Percentiles rank a stretch among this genome's conserved stretches.
phyloP scores from a whole-genome alignment of 176 grass and related monocot genomes.

The Rhynchospora pubera region DNA sequence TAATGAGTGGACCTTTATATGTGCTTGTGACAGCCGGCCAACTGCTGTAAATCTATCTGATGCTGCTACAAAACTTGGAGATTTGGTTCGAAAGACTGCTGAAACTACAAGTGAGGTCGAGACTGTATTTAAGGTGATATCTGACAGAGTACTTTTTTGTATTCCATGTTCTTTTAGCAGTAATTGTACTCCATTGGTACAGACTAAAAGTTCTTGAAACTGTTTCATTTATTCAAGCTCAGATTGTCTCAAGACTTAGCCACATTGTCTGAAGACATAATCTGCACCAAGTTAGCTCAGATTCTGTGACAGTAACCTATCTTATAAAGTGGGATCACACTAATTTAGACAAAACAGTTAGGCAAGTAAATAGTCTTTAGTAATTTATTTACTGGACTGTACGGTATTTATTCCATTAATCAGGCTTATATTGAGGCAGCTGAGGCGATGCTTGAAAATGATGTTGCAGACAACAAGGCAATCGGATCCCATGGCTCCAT shows the following conservation, averaged over 20 bases:
- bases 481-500: slow-evolving; percentile 75
- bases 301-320: not conserved
- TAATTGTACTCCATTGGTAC: not conserved
- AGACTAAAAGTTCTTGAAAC: not conserved
- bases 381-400: not conserved
- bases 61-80: slow-evolving; percentile 71
- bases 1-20: not conserved
- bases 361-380: not conserved
- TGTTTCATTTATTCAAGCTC: not conserved
- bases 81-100: slow-evolving; percentile 44
- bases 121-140: slow-evolving; percentile 68
- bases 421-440: slow-evolving; percentile 74
- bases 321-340: not conserved
- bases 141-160: not conserved
- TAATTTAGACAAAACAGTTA: not conserved
- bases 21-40: slow-evolving; percentile 51
- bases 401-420: not conserved
- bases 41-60: slow-evolving; percentile 94
- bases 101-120: slow-evolving; percentile 52
- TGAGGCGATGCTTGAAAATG: slow-evolving; percentile 79
- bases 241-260: not conserved
- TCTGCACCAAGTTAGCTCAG: not conserved
- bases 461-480: slow-evolving; percentile 89
- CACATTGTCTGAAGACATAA: not conserved
- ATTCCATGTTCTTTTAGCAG: not conserved